Base-by-base conservation (phyloP, 306 rosid genomes). In the Nissolia schottii region DNA sequence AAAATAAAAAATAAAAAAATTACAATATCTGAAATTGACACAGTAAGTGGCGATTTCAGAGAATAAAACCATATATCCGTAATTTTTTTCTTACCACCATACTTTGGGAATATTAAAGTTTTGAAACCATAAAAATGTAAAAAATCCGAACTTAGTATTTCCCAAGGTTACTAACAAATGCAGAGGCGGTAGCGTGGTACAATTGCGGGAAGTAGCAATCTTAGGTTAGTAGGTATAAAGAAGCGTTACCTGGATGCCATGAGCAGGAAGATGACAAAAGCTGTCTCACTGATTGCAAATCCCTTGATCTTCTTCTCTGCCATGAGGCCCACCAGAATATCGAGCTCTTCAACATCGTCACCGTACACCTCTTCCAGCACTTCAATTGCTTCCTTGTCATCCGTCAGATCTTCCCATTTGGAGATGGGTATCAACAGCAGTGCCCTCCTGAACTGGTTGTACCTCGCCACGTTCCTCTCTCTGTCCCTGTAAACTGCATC, bases 251-350 rank as follows among this genome's bases (percentile, higher is more conserved):
- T 87, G 60, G 58, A 2, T 27, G 90, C 92, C 92, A 85, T 87
- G 50, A 80, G 15, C 0, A 87, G 8, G 74, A 87, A 87, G 54
- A 87, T 85, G 4, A 55, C 1, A 18, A 87, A 87, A 49, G 90
- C 90, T 0, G 90, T 81, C 71, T 87, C 90, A 3, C 90, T 83
- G 19, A 87, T 87, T 10, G 90, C 92, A 71, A 87, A 87, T 1
- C 90, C 90, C 29, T 76, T 83, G 27, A 87, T 87, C 79, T 88
- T 88, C 66, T 83, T 88, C 80, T 85, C 90, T 1, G 92, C 90
- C 88, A 88, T 83, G 32, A 83, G 87, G 16, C 92, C 92, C n/a
- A 88, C 90, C 1, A 78, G 70, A 1, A 74, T 6, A 75, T 85
- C 92, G 19, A 88, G 85, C 69, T 78, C 60, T 25, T 88, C 92